phyloP scores from a whole-genome alignment of 805 yeast genomes.

The Maudiozyma bulderi region DNA sequence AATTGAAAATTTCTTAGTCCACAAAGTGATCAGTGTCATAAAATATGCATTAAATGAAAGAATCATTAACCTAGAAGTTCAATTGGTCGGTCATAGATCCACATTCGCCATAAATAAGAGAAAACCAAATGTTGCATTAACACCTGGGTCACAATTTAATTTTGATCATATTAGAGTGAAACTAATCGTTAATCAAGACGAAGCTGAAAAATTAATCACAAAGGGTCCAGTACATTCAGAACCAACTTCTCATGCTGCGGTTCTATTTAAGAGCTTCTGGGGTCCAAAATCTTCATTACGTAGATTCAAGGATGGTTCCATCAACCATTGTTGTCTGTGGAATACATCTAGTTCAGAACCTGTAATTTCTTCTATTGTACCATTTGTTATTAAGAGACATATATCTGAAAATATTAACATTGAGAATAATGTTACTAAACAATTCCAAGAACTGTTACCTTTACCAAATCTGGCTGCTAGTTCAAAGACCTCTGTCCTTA shows the following conservation, averaged over 20 bases:
- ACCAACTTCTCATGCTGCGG: conserved; percentile 43
- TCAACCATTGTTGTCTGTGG: conserved; percentile 91
- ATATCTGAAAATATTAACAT: conserved; percentile 35
- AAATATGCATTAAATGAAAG: conserved; percentile 47
- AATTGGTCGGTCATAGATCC: conserved; percentile 23
- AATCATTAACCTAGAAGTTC: conserved; percentile 29
- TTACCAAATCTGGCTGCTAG: conserved; percentile 51
- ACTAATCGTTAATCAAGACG: conserved; percentile 55
- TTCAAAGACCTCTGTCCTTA: conserved; percentile 40
- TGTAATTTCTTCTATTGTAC: conserved; percentile 53
- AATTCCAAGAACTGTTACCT: conserved; percentile 47
- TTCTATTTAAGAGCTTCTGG: conserved; percentile 78
- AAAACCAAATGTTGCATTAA: conserved; percentile 34
- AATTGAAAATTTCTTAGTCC: conserved; percentile 53
- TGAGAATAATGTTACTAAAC: conserved; percentile 28
- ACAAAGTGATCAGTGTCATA: conserved; percentile 51
- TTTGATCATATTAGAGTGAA: conserved; percentile 44
- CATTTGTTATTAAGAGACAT: conserved; percentile 56
- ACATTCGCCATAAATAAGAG: conserved; percentile 38
- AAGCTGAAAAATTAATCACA: conserved; percentile 72
- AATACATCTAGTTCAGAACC: conserved; percentile 45
- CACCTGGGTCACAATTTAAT: conserved; percentile 13
- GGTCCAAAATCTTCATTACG: conserved; percentile 77
- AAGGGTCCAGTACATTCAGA: conserved; percentile 70
- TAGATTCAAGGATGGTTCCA: conserved; percentile 86